Evolutionary conservation across 2,329 filamentous ascomycete species (phyloP).

Genomic region (Ophiostoma ips): DNA sequence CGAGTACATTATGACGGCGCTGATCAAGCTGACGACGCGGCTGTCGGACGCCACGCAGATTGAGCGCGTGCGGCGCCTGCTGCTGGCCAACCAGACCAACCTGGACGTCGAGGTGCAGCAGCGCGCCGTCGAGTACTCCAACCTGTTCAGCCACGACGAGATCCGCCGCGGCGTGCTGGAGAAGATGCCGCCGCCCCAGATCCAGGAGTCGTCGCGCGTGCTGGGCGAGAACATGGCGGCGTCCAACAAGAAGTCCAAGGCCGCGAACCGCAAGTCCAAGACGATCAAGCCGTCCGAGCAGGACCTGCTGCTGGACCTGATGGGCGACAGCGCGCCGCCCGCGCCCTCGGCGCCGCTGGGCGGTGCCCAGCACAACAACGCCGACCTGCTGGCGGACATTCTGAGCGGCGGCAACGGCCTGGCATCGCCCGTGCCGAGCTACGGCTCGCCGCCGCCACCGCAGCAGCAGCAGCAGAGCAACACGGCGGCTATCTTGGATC

Average conservation of each 20-base stretch:
- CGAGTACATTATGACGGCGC: slow-evolving; percentile 88
- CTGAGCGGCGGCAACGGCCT: slow-evolving; percentile 58
- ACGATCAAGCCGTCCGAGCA: slow-evolving; percentile 75
- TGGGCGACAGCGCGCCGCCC: slow-evolving; percentile 60
- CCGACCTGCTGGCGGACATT: slow-evolving; percentile 83
- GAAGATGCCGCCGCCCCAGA: slow-evolving; percentile 95
- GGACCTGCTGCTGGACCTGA: slow-evolving; percentile 81
- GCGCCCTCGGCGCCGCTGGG: slow-evolving; percentile 35
- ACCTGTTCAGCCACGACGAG: slow-evolving; percentile 81
- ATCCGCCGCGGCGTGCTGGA: slow-evolving; percentile 84
- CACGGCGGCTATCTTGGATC: slow-evolving; percentile 72
- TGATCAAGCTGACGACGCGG: slow-evolving; percentile 89
- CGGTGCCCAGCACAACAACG: slow-evolving; percentile 57
- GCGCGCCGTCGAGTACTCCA: slow-evolving; percentile 85
- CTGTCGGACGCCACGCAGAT: slow-evolving; percentile 74
- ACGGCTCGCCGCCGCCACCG: slow-evolving; percentile 36
- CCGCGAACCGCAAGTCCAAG: slow-evolving; percentile 61
- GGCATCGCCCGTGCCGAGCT: slow-evolving; percentile 23
- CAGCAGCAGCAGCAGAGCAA: slow-evolving; percentile 30
- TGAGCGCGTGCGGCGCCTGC: slow-evolving; percentile 66
- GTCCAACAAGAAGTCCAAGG: slow-evolving; percentile 44
- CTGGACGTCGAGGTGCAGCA: slow-evolving; percentile 94
- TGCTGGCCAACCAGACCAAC: slow-evolving; percentile 68
- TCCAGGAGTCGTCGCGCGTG: slow-evolving; percentile 86
- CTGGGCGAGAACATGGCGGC: slow-evolving; percentile 59